phyloP scores from a whole-genome alignment of 805 yeast species.

The Millerago galiae region DNA sequence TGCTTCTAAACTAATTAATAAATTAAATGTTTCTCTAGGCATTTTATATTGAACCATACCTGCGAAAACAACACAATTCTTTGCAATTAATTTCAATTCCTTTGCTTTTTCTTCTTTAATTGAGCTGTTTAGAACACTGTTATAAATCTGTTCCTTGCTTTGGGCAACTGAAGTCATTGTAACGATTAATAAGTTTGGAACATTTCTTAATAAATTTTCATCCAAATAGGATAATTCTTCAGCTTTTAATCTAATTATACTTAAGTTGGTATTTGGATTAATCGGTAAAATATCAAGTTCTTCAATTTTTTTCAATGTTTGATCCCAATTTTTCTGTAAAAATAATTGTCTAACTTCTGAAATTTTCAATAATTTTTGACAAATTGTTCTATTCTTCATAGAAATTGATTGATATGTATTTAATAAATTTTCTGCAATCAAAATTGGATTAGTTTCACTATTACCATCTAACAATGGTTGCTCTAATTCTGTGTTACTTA shows the following conservation, averaged over 20 bases:
- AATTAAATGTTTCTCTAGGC: conserved; percentile 78
- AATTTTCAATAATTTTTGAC: conserved; percentile 56
- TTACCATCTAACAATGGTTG: conserved; percentile 37
- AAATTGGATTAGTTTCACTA: conserved; percentile 37
- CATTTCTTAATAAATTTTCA: conserved; percentile 66
- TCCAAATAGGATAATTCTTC: conserved; percentile 61
- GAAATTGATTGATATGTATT: conserved; percentile 53
- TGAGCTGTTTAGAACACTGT: conserved; percentile 37
- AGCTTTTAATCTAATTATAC: conserved; percentile 52
- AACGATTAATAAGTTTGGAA: conserved; percentile 75
- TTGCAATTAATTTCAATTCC: conserved; percentile 57
- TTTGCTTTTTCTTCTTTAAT: conserved; percentile 48
- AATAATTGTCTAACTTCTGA: conserved; percentile 60
- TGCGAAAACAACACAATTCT: conserved; percentile 88
- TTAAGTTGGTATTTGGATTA: conserved; percentile 23
- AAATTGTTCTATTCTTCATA: conserved; percentile 57
- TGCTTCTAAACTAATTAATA: conserved; percentile 58
- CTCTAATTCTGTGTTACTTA: conserved; percentile 65
- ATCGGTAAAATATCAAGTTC: conserved; percentile 64
- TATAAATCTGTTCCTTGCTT: conserved; percentile 35
- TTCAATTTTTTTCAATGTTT: conserved; percentile 48
- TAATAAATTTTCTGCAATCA: conserved; percentile 30
- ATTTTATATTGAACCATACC: conserved; percentile 91
- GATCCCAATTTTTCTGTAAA: conserved; percentile 51
- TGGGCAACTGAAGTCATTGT: conserved; percentile 73